Percentiles rank a stretch among this genome's conserved stretches.
phyloP scores from a whole-genome alignment of 1,284 basidiomycete species.

The Ustilago hordei region DNA sequence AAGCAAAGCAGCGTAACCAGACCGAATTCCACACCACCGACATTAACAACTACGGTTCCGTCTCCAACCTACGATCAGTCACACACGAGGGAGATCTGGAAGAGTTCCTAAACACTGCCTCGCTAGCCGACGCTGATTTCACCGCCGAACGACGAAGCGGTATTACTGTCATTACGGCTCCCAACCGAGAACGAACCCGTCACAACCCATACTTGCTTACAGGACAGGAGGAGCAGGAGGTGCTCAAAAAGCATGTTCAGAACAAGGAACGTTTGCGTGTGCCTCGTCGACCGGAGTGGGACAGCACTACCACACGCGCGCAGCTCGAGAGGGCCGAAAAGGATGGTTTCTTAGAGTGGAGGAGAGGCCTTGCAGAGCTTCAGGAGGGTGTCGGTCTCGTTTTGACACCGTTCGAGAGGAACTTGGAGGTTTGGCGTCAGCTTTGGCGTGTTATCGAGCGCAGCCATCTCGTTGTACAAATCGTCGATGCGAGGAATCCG shows the following conservation, averaged over 20 bases:
- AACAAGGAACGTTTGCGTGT: conserved; percentile 66
- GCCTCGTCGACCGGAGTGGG: conserved; percentile 65
- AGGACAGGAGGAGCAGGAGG: conserved; percentile 82
- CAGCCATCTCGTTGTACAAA: conserved; percentile 68
- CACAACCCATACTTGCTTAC: conserved; percentile 89
- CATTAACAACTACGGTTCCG: conserved; percentile 70
- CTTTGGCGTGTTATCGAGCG: conserved; percentile 69
- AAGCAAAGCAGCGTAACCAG: conserved; percentile 51
- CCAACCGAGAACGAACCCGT: conserved; percentile 56
- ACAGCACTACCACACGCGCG: conserved; percentile 59
- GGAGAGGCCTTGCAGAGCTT: conserved; percentile 65
- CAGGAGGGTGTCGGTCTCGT: conserved; percentile 67
- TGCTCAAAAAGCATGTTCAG: conserved; percentile 59
- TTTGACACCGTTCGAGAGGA: conserved; percentile 69
- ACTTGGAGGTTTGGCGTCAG: conserved; percentile 69
- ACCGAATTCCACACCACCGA: conserved; percentile 68
- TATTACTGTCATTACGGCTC: conserved; percentile 85
- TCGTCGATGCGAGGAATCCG: conserved; percentile 68
- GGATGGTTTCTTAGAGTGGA: conserved; percentile 68
- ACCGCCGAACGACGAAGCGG: conserved; percentile 91
- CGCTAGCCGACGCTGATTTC: conserved; percentile 93
- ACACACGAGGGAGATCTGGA: conserved; percentile 97
- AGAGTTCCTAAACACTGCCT: conserved; percentile 94
- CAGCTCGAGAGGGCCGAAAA: conserved; percentile 67
- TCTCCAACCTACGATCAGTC: conserved; percentile 80